Percentiles rank a stretch among this genome's conserved stretches.
These are phyloP conservation scores for Aspergillus calidoustus DNA, from an alignment of 2,329 filamentous ascomycete genomes.

Conservation along the genomic window DNA sequence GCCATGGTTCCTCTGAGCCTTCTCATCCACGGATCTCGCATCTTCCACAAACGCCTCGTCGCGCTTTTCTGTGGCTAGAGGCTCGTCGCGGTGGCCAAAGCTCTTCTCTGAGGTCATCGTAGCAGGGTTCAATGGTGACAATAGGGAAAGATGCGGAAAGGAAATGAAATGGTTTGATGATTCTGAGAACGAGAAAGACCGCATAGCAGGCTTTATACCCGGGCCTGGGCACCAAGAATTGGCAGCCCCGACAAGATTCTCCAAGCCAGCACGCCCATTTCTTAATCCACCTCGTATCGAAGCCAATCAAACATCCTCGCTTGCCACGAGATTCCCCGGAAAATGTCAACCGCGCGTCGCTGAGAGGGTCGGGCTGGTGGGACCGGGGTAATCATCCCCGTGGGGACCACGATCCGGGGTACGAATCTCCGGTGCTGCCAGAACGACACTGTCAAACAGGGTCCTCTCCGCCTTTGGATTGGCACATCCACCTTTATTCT, in stretches of 20 bases:
- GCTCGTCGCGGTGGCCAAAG: not conserved
- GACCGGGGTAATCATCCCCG: slow-evolving; percentile 1
- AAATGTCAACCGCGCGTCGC: not conserved
- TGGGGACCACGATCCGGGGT: not conserved
- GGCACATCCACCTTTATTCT: too few relatives aligned
- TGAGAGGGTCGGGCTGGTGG: not conserved
- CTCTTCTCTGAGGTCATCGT: not conserved
- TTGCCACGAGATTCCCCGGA: not conserved
- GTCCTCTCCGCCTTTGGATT: not conserved
- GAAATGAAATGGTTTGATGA: not conserved
- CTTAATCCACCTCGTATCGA: not conserved
- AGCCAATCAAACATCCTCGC: not conserved
- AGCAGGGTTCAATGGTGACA: not conserved
- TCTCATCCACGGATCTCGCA: not conserved
- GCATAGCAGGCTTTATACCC: not conserved
- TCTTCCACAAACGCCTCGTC: not conserved
- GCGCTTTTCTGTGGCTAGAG: not conserved
- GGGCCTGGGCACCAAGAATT: not conserved
- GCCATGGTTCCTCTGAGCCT: not conserved
- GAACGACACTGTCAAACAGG: too few relatives aligned
- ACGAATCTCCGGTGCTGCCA: not conserved
- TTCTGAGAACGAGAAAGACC: not conserved
- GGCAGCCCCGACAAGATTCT: not conserved
- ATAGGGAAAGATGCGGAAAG: not conserved
- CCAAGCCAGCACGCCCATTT: not conserved